Conservation (phyloP, 352 stramenopile species). For the Aphanomyces astaci region DNA sequence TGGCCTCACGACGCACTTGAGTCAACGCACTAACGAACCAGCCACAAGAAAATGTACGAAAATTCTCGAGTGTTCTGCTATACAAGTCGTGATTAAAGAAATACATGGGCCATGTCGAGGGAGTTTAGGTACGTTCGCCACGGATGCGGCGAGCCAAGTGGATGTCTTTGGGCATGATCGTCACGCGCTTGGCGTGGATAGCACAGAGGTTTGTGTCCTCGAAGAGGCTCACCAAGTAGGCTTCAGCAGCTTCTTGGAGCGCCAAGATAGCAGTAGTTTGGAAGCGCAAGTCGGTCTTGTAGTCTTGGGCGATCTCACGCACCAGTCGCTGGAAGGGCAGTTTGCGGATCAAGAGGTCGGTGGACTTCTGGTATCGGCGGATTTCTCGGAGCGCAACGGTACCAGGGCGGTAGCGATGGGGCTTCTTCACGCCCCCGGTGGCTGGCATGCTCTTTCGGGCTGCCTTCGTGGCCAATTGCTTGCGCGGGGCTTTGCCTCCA, state of each 20-base stretch:
- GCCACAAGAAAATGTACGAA: too few species aligned
- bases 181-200: slow-evolving; percentile 90
- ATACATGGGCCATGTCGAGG: too few species aligned
- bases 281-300: slow-evolving; percentile 73
- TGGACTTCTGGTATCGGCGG: too few species aligned
- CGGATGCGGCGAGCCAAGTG: slow-evolving; percentile 22
- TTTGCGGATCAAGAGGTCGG: too few species aligned
- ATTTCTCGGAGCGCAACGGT: too few species aligned
- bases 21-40: too few species aligned
- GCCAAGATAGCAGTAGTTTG: slow-evolving; percentile 46
- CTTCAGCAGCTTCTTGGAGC: slow-evolving; percentile 24
- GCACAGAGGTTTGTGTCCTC: slow-evolving; percentile 91
- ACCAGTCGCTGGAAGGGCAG: too few species aligned
- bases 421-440: slow-evolving; percentile 30
- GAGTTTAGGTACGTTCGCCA: slow-evolving; percentile 15
- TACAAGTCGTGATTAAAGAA: too few species aligned
- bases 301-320: slow-evolving; percentile 70
- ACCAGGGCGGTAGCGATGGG: slow-evolving; percentile 61
- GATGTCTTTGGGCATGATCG: slow-evolving; percentile 85
- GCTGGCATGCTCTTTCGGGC: slow-evolving; percentile 28
- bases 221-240: slow-evolving; percentile 47
- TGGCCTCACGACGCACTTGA: too few species aligned
- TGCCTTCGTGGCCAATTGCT: too few species aligned
- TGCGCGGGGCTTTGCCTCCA: too few species aligned
- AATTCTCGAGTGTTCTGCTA: too few species aligned